Conservation (phyloP, 129 eudicot genomes). For the Chrysanthemum seticuspe region DNA sequence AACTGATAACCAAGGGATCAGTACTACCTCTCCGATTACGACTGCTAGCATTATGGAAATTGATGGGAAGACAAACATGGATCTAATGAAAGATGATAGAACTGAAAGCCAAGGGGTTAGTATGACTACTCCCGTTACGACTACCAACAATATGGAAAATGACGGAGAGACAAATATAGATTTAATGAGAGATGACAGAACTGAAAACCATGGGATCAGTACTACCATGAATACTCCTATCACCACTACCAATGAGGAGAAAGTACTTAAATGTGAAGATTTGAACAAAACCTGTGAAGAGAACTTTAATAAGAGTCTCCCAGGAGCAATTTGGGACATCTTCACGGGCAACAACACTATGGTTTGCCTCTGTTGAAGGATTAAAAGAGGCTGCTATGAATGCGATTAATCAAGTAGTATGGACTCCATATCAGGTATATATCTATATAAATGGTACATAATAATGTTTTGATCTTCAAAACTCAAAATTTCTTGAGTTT, state of each 20-base stretch:
- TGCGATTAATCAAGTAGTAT: no score
- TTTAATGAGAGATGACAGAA: conserved; percentile 31
- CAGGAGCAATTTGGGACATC: conserved; percentile 92
- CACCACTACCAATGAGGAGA: conserved; percentile 20
- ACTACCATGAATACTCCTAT: background rate
- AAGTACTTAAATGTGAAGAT: conserved; percentile 40
- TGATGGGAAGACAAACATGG: conserved; percentile 27
- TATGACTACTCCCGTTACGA: conserved; percentile 17
- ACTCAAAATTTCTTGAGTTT: no score
- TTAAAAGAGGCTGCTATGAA: no score
- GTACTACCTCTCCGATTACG: conserved; percentile 17
- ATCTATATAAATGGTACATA: no score
- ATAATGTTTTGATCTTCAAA: no score
- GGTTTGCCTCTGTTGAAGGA: no score
- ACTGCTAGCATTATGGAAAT: conserved; percentile 23
- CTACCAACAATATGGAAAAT: conserved; percentile 29
- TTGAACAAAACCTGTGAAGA: conserved; percentile 36
- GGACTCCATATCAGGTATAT: no score
- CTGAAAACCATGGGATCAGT: conserved; percentile 30
- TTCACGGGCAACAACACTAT: no score
- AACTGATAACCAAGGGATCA: conserved; percentile 32
- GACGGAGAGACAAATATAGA: conserved; percentile 31
- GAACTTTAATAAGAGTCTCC: conserved; percentile 28
- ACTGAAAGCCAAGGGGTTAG: conserved; percentile 23
- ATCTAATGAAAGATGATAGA: conserved; percentile 34